Percentiles rank a stretch among this genome's conserved stretches.
Evolutionary conservation across 1,284 basidiomycete genomes (phyloP).

Genomic region (Porogramme epimiltina): DNA sequence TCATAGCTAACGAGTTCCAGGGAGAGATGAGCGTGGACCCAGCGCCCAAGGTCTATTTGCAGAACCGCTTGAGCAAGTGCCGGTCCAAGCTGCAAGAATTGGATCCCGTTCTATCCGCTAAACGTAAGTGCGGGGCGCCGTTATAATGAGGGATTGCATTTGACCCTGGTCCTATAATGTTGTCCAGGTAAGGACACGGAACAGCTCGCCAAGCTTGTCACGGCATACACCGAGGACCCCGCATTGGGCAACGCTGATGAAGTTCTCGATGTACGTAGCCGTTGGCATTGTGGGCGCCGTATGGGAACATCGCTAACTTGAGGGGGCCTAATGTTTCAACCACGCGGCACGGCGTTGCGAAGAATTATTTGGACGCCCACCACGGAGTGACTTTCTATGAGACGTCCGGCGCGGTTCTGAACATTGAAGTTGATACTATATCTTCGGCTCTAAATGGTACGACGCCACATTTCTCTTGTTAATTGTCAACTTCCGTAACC

Average conservation of each 20-base stretch:
- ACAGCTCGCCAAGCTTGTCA: conserved; percentile 50
- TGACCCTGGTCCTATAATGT: not conserved
- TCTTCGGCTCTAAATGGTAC: conserved; percentile 66
- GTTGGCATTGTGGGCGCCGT: conserved; percentile 14
- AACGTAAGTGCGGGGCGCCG: conserved; percentile 48
- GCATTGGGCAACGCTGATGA: conserved; percentile 64
- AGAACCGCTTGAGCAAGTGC: conserved; percentile 71
- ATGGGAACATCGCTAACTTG: conserved; percentile 10
- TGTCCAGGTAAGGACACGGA: conserved; percentile 57
- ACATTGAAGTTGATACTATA: conserved; percentile 64
- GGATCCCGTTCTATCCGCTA: conserved; percentile 52
- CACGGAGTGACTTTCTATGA: conserved; percentile 61
- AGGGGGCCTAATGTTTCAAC: not conserved
- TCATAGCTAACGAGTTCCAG: conserved; percentile 36
- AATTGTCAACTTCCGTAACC: not conserved
- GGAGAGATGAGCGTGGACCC: conserved; percentile 63
- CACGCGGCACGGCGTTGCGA: conserved; percentile 27
- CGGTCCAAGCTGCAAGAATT: conserved; percentile 64
- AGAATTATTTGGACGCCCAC: conserved; percentile 63
- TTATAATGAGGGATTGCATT: not conserved
- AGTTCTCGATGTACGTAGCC: conserved; percentile 49
- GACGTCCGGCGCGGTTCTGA: conserved; percentile 55
- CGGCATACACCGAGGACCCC: conserved; percentile 53
- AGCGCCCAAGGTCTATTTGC: conserved; percentile 72
- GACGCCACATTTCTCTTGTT: conserved; percentile 2